Evolutionary conservation across 1,284 basidiomycete species (phyloP), one percentile per base, ranked within the genome.

Genomic region (Ustilago cynodontis): DNA sequence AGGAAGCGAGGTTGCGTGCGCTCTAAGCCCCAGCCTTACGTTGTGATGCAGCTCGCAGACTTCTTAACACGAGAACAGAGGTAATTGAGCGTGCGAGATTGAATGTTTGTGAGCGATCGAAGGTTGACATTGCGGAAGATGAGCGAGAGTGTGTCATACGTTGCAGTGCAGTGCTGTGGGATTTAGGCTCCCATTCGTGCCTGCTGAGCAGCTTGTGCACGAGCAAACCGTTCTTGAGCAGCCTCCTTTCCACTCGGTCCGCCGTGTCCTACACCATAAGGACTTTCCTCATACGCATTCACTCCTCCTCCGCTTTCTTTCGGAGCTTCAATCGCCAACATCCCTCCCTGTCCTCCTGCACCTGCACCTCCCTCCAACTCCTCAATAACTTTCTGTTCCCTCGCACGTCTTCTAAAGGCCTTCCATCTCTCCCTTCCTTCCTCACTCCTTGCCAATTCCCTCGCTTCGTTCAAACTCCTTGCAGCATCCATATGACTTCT

Each of bases 161-260:
- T 22, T n/a, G 39, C 11, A 26, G 24, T 26, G 51, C 16, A 26
- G 31, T 43, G 39, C 24, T 49, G 22, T 18, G 6, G 47, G 14
- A 16, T n/a, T 14, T 59, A 16, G 6, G 29, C 20, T 37, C 47
- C 45, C 43, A 51, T 35, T 20, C 13, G 10, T 3, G 41, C n/a
- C 5, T 41, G 50, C 5, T 43, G n/a, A 1, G 28, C 33, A 6
- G 31, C 22, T 18, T 65, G 51, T 11, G 71, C 71, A 13, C 59
- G 59, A 1, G 64, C 63, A 16, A 66, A 71, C 4, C 72, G 29
- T 50, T 71, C 52, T 26, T 64, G 41, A 0, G 66, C 65, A 16
- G 72, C 72, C 24, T 64, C 20, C 28, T 70, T 78, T 0, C 77
- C 77, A 28, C 73, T 73, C 11, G 77, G 77, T 4, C 73, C 77